Evolutionary conservation across 1,284 basidiomycete species (phyloP), one percentile per base, ranked within the genome.

Genomic region (Lentinula novae-zelandiae): DNA sequence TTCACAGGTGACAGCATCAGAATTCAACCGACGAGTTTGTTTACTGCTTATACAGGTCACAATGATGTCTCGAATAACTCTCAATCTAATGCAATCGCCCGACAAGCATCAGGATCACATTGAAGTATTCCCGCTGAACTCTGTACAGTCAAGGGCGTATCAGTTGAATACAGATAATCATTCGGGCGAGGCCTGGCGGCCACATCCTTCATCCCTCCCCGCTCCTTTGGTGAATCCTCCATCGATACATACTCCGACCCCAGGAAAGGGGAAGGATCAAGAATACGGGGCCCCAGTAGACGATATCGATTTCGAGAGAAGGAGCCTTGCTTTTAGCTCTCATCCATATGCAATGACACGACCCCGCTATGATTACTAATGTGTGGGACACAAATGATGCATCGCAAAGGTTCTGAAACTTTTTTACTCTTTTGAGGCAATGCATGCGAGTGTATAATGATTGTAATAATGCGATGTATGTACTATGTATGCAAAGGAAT

Each of bases 51-150:
- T 20, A 44, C 36, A 78, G 73, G 79, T 81, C 7, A 75, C 80
- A 2, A 82, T 82, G 79, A 81, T 82, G 79, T 80, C 78, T 3
- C 74, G 81, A 51, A 82, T 83, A 54, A 82, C 80, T 0, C 71
- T 83, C 17, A 78, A 76, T 61, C 74, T 82, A 12, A 75, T 73
- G 64, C 73, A 71, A 64, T 54, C 53, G 53, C 53, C 38, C 12
- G 22, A 36, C 38, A 54, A 42, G 22, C 20, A 54, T 54, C 53
- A 31, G 38, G 13, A 42, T 15, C 22, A n/a, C 9, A 17, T 10
- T n/a, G 33, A 20, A 15, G 31, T 3, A 20, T 15, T 52, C 2
- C 12, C 20, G n/a, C 39, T 54, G n/a, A 54, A 5, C 17, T 13
- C 53, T 42, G 13, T 39, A 31, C 53, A 9, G 8, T 39, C 49